Evolutionary conservation across 2,329 filamentous ascomycete species (phyloP), one percentile per base, ranked within the genome.

Genomic region (Paraconiothyrium sp.): DNA sequence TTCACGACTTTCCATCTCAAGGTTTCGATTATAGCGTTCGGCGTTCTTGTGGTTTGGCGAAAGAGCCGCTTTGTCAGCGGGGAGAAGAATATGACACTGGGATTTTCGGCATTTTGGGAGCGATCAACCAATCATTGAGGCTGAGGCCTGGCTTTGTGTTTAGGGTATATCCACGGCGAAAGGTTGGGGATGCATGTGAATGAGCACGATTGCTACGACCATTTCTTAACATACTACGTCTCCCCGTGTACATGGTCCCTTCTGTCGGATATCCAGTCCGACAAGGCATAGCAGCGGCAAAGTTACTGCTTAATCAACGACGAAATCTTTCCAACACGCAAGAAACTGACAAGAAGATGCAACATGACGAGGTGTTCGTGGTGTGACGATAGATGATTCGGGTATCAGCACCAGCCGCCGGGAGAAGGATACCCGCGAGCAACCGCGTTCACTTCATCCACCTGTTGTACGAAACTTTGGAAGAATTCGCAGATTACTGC

Each of bases 21-120:
- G 54, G 34, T 65, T 63, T 64, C 50, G 48, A 61, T 60, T 63
- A 60, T 58, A 67, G 67, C 61, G 61, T 66, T 58, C 30, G 70
- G 69, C 66, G 67, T 69, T 69, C 52, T 52, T 57, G 58, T 34
- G 50, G 37, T 54, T 34, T 43, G 58, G 22, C 49, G 39, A 58
- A 24, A 50, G 41, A 61, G 61, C 54, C 55, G 51, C 59, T 27
- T 63, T 58, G 63, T 63, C 35, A 44, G 41, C 63, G 59, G 48
- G 46, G 20, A 46, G 24, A 27, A 13, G 60, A 34, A 57, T 63
- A 39, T 41, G 34, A 13, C 16, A 16, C 6, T 43, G n/a, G 35
- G 50, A 16, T 43, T 54, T 43, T 20, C 32, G 51, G 51, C 51
- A 56, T 60, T 44, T 50, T 22, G 51, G 51, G 24, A 49, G 43